A percentile compares a stretch with the other conserved stretches of the same genome.
Evolutionary conservation across 306 rosid genomes (phyloP).

Genomic region (Sphenostylis stenocarpa): DNA sequence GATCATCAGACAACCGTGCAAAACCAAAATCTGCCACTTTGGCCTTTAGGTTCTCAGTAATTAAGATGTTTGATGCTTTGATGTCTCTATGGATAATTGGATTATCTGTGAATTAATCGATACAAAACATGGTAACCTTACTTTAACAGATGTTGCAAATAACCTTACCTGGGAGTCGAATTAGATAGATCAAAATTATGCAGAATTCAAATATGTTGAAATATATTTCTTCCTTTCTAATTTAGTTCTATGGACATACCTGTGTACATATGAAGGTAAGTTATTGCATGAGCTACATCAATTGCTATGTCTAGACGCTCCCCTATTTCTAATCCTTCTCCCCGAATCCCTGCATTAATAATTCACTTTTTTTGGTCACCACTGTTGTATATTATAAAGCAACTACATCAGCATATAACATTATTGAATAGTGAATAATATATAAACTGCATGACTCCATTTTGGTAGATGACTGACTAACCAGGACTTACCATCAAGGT

Average conservation of each 20-base stretch:
- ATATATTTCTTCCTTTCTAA: background rate
- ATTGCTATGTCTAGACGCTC: constrained; percentile 92
- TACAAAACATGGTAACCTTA: background rate
- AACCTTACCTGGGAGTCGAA: background rate
- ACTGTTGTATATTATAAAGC: background rate
- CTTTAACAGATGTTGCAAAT: background rate
- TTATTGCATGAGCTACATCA: constrained; percentile 94
- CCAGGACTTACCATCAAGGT: constrained; percentile 72
- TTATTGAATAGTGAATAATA: background rate
- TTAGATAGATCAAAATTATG: background rate
- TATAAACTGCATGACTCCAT: background rate
- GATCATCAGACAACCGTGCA: constrained; percentile 72
- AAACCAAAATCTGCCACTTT: constrained; percentile 98
- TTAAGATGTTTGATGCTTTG: constrained; percentile 80
- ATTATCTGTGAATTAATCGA: constrained; percentile 54
- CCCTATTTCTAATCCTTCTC: constrained; percentile 68
- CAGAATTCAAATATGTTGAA: background rate
- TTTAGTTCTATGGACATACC: constrained; percentile 45
- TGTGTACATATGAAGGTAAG: constrained; percentile 92
- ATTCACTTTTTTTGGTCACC: background rate
- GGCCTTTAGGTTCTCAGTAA: constrained; percentile 86
- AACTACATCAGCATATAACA: background rate
- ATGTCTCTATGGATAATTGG: constrained; percentile 96
- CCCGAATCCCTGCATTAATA: constrained; percentile 58
- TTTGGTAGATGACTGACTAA: background rate